Evolutionary conservation across 306 rosid genomes (phyloP).

Genomic region (Sicyos edulis): DNA sequence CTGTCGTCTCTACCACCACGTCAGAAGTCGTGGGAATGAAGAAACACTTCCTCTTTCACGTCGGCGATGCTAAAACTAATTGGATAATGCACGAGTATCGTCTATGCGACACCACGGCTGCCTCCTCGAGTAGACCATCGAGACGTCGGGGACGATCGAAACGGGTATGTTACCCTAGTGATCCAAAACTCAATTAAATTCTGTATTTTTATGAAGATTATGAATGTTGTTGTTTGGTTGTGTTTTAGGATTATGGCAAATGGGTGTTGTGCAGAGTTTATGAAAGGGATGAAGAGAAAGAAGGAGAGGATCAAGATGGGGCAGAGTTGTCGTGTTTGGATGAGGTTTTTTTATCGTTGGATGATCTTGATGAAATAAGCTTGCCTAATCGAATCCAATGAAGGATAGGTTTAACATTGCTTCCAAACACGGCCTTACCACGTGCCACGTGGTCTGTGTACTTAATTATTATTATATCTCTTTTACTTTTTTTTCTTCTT

Average conservation of each 20-base stretch:
- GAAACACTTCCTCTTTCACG: constrained; percentile 50
- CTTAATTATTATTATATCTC: not conserved
- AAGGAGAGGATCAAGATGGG: constrained; percentile 44
- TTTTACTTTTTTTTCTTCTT: too few relatives aligned
- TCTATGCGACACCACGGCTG: constrained; percentile 34
- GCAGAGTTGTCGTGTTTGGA: constrained; percentile 86
- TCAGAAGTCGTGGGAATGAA: constrained; percentile 59
- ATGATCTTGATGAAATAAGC: constrained; percentile 93
- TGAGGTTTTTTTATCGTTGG: constrained; percentile 88
- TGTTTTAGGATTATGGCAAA: constrained; percentile 45
- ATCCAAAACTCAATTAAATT: too few relatives aligned
- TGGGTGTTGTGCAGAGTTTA: constrained; percentile 74
- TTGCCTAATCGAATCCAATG: constrained; percentile 48
- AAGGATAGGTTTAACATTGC: not conserved
- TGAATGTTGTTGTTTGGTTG: too few relatives aligned
- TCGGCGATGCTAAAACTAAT: constrained; percentile 64
- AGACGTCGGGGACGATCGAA: constrained; percentile 49
- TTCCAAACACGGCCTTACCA: not conserved
- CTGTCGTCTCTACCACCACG: constrained; percentile 40
- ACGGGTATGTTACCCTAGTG: constrained; percentile 30
- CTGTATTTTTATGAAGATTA: not conserved
- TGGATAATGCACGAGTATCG: constrained; percentile 93
- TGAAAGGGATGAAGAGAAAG: constrained; percentile 37
- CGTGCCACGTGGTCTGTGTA: not conserved
- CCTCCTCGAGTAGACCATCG: constrained; percentile 34